Conservation (phyloP, 2,329 filamentous ascomycete genomes). For the Penicillium concentricum region DNA sequence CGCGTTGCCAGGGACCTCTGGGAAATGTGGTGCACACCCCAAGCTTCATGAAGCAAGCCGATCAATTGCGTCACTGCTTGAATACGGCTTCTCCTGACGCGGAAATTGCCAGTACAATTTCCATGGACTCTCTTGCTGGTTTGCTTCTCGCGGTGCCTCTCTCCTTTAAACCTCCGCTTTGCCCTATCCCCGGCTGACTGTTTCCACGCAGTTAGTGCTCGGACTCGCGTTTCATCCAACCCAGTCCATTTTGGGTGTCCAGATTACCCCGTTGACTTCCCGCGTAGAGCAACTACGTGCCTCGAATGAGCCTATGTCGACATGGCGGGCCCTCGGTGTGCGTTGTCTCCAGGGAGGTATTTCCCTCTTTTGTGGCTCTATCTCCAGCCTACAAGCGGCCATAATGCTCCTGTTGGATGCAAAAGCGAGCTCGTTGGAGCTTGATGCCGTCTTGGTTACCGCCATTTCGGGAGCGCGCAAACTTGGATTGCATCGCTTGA, state of each 20-base stretch:
- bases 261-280: not conserved
- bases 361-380: not conserved
- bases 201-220: not conserved
- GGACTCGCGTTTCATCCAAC: not conserved
- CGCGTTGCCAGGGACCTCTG: conserved; percentile 11
- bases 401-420: not conserved
- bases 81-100: not conserved
- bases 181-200: not conserved
- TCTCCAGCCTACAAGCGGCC: not conserved
- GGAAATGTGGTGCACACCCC: conserved; percentile 13
- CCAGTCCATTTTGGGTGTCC: not conserved
- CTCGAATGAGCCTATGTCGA: not conserved
- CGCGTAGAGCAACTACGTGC: not conserved
- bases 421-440: not conserved
- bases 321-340: not conserved
- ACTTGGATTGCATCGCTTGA: not conserved
- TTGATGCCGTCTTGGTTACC: not conserved
- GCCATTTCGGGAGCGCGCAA: not conserved
- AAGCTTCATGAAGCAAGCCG: conserved; percentile 7
- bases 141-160: not conserved
- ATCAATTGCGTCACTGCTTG: not conserved
- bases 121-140: not conserved
- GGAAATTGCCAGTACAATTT: not conserved
- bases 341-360: not conserved
- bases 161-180: not conserved